Conservation (phyloP, 2,329 filamentous ascomycete species). For the Trichophyton simii region DNA sequence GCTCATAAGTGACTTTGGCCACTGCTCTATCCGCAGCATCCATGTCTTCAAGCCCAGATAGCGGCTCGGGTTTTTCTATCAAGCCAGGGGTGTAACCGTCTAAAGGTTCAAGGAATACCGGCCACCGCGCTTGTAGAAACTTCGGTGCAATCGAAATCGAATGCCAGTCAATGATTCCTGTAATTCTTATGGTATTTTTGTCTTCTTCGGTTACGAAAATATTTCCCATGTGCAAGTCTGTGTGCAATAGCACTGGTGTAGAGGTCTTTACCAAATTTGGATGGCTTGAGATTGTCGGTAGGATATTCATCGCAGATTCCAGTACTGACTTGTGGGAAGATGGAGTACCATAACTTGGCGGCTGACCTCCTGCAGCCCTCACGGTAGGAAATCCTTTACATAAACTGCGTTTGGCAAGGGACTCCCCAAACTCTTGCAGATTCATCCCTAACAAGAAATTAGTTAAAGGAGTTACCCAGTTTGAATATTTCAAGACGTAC, state of each 20-base stretch:
- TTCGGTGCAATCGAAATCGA: slow-evolving; percentile 21
- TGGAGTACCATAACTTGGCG: not conserved
- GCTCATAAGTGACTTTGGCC: not conserved
- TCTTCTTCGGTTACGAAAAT: slow-evolving; percentile 22
- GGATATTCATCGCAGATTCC: not conserved
- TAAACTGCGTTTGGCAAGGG: not conserved
- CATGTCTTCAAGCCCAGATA: not conserved
- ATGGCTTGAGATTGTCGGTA: not conserved
- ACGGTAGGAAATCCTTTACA: not conserved
- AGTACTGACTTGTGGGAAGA: not conserved
- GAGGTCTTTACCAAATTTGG: not conserved
- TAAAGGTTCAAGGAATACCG: not conserved
- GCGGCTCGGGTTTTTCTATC: not conserved
- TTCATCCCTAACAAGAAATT: not conserved
- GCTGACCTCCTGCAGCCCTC: not conserved
- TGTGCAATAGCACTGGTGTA: not conserved
- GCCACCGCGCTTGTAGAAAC: slow-evolving; percentile 16
- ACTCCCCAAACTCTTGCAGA: not conserved
- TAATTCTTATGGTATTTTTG: slow-evolving; percentile 11
- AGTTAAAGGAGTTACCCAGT: not conserved
- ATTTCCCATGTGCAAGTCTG: not conserved
- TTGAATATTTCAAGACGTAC: not conserved
- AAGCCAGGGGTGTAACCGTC: not conserved
- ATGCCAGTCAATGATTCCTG: slow-evolving; percentile 33
- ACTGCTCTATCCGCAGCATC: not conserved